Percentiles rank a stretch among this genome's conserved stretches.
These are phyloP conservation scores for Fusarium sp. DNA, from an alignment of 2,329 filamentous ascomycete genomes.

Conservation along the genomic window DNA sequence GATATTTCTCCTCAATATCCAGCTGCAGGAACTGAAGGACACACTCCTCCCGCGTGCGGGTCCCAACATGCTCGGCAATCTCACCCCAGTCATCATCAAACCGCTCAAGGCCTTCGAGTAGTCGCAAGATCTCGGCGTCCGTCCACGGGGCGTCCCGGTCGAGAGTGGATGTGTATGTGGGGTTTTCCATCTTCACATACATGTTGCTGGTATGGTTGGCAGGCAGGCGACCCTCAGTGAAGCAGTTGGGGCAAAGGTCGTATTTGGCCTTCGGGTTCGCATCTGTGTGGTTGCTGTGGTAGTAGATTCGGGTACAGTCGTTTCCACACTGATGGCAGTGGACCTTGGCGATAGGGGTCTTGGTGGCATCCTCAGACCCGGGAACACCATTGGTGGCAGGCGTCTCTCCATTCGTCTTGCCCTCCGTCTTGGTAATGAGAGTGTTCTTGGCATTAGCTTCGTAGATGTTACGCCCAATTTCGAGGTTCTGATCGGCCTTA, in stretches of 20 bases:
- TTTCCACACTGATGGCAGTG: constrained; percentile 93
- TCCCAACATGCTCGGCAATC: constrained; percentile 91
- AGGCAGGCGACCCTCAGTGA: constrained; percentile 84
- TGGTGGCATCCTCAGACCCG: constrained; percentile 69
- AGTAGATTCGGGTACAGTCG: constrained; percentile 79
- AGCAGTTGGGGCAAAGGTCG: constrained; percentile 92
- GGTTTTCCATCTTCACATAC: constrained; percentile 90
- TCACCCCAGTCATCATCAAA: constrained; percentile 97
- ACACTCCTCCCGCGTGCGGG: constrained; percentile 92
- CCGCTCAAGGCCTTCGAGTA: constrained; percentile 90
- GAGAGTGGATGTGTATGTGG: constrained; percentile 79
- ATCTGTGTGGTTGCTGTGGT: constrained; percentile 67
- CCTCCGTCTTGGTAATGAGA: constrained; percentile 75
- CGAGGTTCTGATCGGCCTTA: constrained; percentile 89
- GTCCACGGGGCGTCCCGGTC: constrained; percentile 92
- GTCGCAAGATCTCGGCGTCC: constrained; percentile 86
- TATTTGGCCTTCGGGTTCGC: constrained; percentile 77
- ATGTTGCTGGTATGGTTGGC: constrained; percentile 80
- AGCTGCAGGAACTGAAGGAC: constrained; percentile 96
- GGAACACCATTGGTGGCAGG: constrained; percentile 72
- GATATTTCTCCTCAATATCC: constrained; percentile 97
- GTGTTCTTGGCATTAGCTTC: constrained; percentile 85
- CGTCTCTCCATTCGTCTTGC: constrained; percentile 81
- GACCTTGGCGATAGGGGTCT: constrained; percentile 74
- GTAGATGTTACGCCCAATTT: constrained; percentile 94